Evolutionary conservation across 495 filamentous ascomycete species (phyloP).

Genomic region (Evernia prunastri): DNA sequence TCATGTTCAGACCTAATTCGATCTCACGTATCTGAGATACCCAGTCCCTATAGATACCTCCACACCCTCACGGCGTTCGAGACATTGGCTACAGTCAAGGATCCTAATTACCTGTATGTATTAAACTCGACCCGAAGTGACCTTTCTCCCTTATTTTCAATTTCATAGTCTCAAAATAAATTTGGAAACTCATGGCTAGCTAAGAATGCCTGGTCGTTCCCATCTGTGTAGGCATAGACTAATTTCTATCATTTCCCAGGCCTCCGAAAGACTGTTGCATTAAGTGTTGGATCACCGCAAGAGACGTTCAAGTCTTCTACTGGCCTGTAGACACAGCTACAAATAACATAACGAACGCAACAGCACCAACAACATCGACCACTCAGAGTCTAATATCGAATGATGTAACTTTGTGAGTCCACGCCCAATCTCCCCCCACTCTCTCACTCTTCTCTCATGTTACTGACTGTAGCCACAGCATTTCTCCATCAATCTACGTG

Average conservation of each 20-base stretch:
- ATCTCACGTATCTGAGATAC: background rate
- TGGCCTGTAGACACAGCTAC: constrained; percentile 1
- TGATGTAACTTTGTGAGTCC: constrained; percentile 5
- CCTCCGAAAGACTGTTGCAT: constrained; percentile 12
- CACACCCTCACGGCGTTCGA: background rate
- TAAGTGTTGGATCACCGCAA: constrained; percentile 8
- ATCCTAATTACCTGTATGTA: constrained; percentile 5
- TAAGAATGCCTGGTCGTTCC: background rate
- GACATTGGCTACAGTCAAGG: background rate
- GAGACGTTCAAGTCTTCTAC: constrained; percentile 15
- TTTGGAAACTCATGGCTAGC: background rate
- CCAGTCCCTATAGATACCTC: background rate
- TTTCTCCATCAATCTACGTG: constrained; percentile 5
- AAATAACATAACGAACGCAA: background rate
- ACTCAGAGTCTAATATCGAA: background rate
- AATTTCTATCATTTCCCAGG: background rate
- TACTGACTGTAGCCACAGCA: background rate
- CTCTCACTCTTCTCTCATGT: background rate
- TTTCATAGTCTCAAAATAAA: background rate
- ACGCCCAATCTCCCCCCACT: too few species aligned
- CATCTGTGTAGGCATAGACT: background rate
- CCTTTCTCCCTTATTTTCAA: background rate
- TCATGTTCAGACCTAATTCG: constrained; percentile 8
- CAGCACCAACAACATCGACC: background rate
- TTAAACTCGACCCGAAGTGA: background rate